Percentiles rank a stretch among this genome's conserved stretches.
These are phyloP conservation scores for Mycena vulgaris DNA, from an alignment of 768 basidiomycete species.

Conservation along the genomic window DNA sequence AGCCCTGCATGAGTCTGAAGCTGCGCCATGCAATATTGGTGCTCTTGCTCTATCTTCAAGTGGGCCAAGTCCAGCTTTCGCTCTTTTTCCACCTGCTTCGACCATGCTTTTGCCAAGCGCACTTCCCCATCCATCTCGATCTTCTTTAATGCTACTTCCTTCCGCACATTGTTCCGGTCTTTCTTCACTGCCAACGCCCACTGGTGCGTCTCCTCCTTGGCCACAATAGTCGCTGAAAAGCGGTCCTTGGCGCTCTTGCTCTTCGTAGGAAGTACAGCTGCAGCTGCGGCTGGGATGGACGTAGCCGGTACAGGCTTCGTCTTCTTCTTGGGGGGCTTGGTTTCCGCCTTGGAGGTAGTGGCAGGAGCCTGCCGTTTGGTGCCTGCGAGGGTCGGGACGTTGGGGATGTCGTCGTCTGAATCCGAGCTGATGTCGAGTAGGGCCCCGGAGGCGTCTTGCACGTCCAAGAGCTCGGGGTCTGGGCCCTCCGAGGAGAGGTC, in stretches of 20 bases:
- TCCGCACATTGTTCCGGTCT: background rate
- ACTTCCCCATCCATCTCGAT: background rate
- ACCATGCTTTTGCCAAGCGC: background rate
- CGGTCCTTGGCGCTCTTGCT: constrained; percentile 13
- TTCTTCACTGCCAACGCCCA: constrained; percentile 3
- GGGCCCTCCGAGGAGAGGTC: no score
- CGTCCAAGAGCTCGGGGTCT: background rate
- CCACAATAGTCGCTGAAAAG: background rate
- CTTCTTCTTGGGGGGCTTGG: constrained; percentile 1
- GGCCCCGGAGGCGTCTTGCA: background rate
- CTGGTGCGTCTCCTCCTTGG: constrained; percentile 22
- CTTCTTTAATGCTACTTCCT: constrained; percentile 11
- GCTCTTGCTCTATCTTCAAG: constrained; percentile 49
- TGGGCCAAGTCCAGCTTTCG: constrained; percentile 26
- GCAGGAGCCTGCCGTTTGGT: background rate
- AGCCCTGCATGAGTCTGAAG: background rate
- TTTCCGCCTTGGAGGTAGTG: background rate
- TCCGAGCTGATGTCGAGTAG: background rate
- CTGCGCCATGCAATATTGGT: constrained; percentile 27
- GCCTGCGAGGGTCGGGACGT: background rate
- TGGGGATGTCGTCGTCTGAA: background rate
- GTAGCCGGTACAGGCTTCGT: background rate
- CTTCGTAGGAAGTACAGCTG: background rate
- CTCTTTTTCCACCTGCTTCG: background rate
- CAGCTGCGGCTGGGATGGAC: background rate